Base-by-base conservation (phyloP, 148 eudicot genomes). In the Camellia japonica region DNA sequence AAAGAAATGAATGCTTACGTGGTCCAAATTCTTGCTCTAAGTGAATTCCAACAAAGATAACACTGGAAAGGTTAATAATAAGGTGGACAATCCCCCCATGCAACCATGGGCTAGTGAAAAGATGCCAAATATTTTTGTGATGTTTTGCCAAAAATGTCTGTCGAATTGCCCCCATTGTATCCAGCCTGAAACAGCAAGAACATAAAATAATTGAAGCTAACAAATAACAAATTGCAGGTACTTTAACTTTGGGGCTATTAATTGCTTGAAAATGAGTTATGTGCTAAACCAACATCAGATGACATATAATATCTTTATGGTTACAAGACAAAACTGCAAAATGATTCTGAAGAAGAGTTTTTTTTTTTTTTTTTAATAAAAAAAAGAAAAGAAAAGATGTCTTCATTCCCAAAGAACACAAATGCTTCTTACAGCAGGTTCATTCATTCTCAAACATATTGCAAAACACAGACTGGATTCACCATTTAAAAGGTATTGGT, bases 1-100 rank as follows among this genome's bases (percentile, higher is more conserved):
- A 59, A 18, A 68, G 65, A 20, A 67, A 55, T 49, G 56, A 68
- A 18, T 18, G 6, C 55, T 85, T 89, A 92, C 98, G 71, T 76
- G 98, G 77, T 82, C 97, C 98, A 71, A 86, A 91, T 82, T 92
- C 94, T 86, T 87, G 97, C 82, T 94, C 97, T 13, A 94, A 80
- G 82, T 91, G 95, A 69, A 92, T 80, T 23, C 97, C 97, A 78
- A 94, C 80, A 76, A 92, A 90, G 49, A 90, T 69, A 3, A 90
- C 82, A 75, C 93, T 80, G 62, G 83, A 61, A 68, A 94, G 87
- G 81, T 83, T 90, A 79, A 92, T 81, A 64, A 90, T 23, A 19
- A 94, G 88, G 84, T 92, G 98, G 73, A 92, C 73, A 79, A 85
- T 71, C 59, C 97, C 97, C 71, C 89, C 94, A 84, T 94, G 98